Conservation (phyloP, 2,329 filamentous ascomycete genomes). For the Colletotrichum trifolii region DNA sequence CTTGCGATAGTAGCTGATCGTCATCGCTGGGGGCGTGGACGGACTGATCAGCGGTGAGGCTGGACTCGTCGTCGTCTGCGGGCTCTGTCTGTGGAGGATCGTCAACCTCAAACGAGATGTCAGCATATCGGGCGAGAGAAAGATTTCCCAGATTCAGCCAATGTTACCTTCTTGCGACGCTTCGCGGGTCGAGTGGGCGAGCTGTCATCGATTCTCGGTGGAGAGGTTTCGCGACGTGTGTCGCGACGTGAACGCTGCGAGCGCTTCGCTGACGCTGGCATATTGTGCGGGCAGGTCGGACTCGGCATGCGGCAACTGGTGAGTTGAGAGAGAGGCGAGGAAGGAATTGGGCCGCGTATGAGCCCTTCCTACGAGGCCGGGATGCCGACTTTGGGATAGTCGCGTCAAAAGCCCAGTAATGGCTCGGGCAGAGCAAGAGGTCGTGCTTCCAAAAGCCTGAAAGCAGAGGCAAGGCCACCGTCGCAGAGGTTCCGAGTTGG, state of each 20-base stretch:
- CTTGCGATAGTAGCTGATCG: constrained; percentile 66
- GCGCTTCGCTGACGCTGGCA: constrained; percentile 53
- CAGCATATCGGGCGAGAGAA: constrained; percentile 4
- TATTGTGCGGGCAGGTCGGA: constrained; percentile 33
- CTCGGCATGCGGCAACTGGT: constrained; percentile 33
- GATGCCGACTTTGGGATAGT: constrained; percentile 27
- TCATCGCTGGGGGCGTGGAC: constrained; percentile 58
- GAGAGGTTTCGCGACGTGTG: constrained; percentile 49
- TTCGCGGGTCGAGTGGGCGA: constrained; percentile 72
- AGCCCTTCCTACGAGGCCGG: constrained; percentile 4
- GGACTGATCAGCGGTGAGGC: constrained; percentile 54
- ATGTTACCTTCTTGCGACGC: constrained; percentile 69
- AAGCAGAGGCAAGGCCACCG: too few species aligned
- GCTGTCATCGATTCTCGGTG: constrained; percentile 56
- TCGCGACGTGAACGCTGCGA: constrained; percentile 52
- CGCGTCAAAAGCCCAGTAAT: too few species aligned
- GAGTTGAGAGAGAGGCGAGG: neutral
- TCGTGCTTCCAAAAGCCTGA: constrained; percentile 11
- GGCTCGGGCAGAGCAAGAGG: neutral
- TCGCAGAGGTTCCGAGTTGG: too few species aligned
- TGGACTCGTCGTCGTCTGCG: constrained; percentile 58
- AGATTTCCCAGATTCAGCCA: constrained; percentile 27
- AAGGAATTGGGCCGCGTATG: constrained; percentile 1
- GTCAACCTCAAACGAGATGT: constrained; percentile 46
- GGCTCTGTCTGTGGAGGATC: constrained; percentile 53